Evolutionary conservation across 805 yeast genomes (phyloP), one percentile per base, ranked within the genome.

Genomic region (Cyberlindnera americana): DNA sequence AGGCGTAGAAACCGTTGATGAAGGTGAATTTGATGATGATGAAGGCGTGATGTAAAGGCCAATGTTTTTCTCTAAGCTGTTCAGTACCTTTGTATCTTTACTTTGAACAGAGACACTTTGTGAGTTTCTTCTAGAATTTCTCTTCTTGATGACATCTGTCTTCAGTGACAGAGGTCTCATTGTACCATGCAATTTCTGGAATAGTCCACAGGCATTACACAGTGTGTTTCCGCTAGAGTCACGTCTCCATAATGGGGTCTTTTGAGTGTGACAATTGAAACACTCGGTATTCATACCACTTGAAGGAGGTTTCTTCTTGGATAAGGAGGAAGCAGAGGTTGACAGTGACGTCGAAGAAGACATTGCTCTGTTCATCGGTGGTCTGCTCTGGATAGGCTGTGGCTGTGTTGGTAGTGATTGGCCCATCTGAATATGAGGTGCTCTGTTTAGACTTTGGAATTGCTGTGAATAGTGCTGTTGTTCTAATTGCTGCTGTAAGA

Each of bases 181-280:
- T 4, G 87, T 91, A 8, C 97, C 98, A 56, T 91, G 97, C 16
- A 90, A 68, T 60, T 91, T 91, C 52, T 84, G 71, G 55, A 90
- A 90, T 48, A 91, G 67, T 0, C 98, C 98, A 65, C 98, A 90
- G 0, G 98, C 98, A 61, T 90, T 90, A 63, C 98, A 90, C 46
- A 91, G 66, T 0, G 96, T 93, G 54, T 85, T 81, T 1, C 97
- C 97, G 43, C 79, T 81, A 0, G 95, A 84, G 54, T 88, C 88
- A 39, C 96, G 72, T 52, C 98, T 70, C 98, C 98, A 91, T 19
- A 91, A 61, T 3, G 98, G 98, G 0, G 98, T 90, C 10, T 91
- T 89, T 47, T 72, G 77, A 0, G 98, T 90, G 49, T 80, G 81
- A 61, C 98, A 90, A 62, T 90, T 91, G 17, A 90, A 78, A 62